Evolutionary conservation across 805 yeast genomes (phyloP).

Genomic region (Yamadazyma sp.): DNA sequence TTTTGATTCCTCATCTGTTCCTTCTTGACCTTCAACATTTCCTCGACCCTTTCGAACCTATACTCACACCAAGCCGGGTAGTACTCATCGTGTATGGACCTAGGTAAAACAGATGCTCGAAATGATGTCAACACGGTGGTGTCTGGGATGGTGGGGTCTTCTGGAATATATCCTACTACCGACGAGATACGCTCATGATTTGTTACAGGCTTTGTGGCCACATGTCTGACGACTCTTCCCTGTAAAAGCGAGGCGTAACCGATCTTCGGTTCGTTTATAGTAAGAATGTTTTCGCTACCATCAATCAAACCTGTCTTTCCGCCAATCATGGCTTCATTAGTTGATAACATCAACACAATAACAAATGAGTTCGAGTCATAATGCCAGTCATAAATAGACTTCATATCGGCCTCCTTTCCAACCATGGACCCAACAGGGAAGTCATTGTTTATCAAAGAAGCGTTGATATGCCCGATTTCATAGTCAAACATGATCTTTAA

Average conservation of each 20-base stretch:
- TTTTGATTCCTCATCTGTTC: slow-evolving; percentile 9
- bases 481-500: slow-evolving; percentile 27
- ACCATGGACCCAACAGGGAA: slow-evolving; percentile 14
- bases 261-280: slow-evolving; percentile 21
- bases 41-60: slow-evolving; percentile 26
- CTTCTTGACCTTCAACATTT: slow-evolving; percentile 19
- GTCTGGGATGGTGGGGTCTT: slow-evolving; percentile 35
- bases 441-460: slow-evolving; percentile 18
- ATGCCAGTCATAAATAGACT: slow-evolving; percentile 18
- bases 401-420: slow-evolving; percentile 9
- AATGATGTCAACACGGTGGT: slow-evolving; percentile 41
- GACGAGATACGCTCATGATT: slow-evolving; percentile 44
- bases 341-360: slow-evolving; percentile 17
- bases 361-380: slow-evolving; percentile 19
- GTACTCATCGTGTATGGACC: slow-evolving; percentile 28
- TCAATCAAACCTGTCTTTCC: slow-evolving; percentile 18
- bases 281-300: slow-evolving; percentile 16
- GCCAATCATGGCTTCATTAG: slow-evolving; percentile 17
- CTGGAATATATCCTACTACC: slow-evolving; percentile 44
- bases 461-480: slow-evolving; percentile 29
- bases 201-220: slow-evolving; percentile 23
- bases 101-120: slow-evolving; percentile 38
- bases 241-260: slow-evolving; percentile 24
- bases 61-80: slow-evolving; percentile 35
- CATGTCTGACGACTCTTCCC: slow-evolving; percentile 24